Percentiles rank a stretch among this genome's conserved stretches.
These are phyloP conservation scores for Saccharomyces hybrid DNA, from an alignment of 1,139 yeast genomes.

Conservation along the genomic window DNA sequence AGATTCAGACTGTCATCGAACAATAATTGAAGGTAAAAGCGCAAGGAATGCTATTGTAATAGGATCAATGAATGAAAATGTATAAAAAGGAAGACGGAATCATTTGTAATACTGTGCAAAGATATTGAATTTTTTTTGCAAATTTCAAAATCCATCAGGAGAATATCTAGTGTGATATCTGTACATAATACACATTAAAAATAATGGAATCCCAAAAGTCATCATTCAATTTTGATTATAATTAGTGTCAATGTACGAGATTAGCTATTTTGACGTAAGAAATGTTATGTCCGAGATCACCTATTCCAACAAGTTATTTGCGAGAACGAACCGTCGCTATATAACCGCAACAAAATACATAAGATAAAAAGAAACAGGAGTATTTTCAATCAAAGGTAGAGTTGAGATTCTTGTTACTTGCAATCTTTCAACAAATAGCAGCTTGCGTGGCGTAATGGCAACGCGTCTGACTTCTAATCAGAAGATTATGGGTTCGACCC, in stretches of 20 bases:
- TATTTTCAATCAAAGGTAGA: too few relatives aligned
- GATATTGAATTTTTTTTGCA: neutral
- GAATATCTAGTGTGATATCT: neutral
- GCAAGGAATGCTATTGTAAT: neutral
- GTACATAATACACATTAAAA: neutral
- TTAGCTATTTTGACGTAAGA: too few relatives aligned
- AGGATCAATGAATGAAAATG: neutral
- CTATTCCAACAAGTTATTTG: too few relatives aligned
- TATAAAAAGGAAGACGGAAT: neutral
- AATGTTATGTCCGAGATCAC: too few relatives aligned
- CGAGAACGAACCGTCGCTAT: too few relatives aligned
- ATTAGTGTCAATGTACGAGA: too few relatives aligned
- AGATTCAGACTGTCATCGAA: neutral
- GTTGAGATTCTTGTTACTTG: too few relatives aligned
- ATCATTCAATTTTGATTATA: too few relatives aligned
- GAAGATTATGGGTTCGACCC: conserved; percentile 56
- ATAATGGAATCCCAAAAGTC: too few relatives aligned
- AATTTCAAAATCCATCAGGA: neutral
- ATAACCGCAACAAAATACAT: too few relatives aligned
- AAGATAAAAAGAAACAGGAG: too few relatives aligned
- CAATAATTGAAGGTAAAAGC: neutral
- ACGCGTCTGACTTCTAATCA: conserved; percentile 56
- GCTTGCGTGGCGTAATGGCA: conserved; percentile 49
- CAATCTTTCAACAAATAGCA: too few relatives aligned
- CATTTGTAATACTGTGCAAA: neutral